Evolutionary conservation across 2,329 filamentous ascomycete species (phyloP), one percentile per base, ranked within the genome.

Genomic region (Alternaria gansuensis): DNA sequence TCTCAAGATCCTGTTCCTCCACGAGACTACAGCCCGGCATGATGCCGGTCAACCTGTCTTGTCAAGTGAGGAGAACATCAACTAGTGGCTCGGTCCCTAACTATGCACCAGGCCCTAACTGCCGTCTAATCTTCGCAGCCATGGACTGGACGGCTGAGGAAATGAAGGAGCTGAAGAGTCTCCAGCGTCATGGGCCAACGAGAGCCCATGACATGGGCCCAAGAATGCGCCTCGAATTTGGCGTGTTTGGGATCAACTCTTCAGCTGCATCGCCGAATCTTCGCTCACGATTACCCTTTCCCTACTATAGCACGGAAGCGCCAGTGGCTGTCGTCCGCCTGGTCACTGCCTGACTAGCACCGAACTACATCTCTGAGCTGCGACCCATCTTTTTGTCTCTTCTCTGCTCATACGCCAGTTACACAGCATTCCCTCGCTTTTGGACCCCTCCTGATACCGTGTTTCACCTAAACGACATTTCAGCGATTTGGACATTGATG

Each of bases 381-480:
- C 56, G 60, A 59, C 44, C 62, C 62, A 54, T 60, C 54, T 61
- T 48, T 62, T 57, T 44, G 33, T 46, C 62, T 56, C 60, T 61
- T 54, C 59, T 66, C 49, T 51, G 58, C 54, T 64, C 54, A 59
- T 51, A 60, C 57, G 49, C 53, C 60, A 58, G 33, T 62, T 67
- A 65, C 64, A 51, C 67, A 65, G 44, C 56, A 68, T 70, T 59
- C 64, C 57, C 49, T 52, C 56, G 53, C 63, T 65, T 67, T 73
- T 66, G 69, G 65, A 63, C 63, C 48, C 53, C 59, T 57, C 53
- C 61, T 60, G 59, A 64, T 63, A 63, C 66, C 49, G 65, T 65
- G 72, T 74, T 75, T 74, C 68, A 72, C 62, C 62, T 66, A 58
- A 50, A 63, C 62, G 63, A 57, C 55, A 66, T 69, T 61, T 60